Evolutionary conservation across 148 eudicot species (phyloP).

Genomic region (Silene latifolia): DNA sequence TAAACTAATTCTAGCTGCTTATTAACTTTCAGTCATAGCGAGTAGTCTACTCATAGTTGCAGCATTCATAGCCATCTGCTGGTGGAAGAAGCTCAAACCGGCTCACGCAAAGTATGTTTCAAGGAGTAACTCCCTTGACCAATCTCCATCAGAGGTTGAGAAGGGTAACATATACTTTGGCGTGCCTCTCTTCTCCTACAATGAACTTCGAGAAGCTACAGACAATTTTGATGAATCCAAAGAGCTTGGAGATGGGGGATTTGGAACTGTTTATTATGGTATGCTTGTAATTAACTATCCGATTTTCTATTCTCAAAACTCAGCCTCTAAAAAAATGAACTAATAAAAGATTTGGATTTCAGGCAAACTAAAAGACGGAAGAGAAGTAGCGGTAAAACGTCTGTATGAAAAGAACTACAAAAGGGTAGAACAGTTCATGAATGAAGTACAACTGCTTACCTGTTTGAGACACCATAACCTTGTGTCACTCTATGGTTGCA

Average conservation of each 20-base stretch:
- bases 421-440: slow-evolving; percentile 60
- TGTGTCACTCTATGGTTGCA: slow-evolving; percentile 67
- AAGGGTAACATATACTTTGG: slow-evolving; percentile 31
- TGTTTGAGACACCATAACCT: slow-evolving; percentile 55
- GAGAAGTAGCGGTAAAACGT: slow-evolving; percentile 78
- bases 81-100: slow-evolving; percentile 18
- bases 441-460: slow-evolving; percentile 61
- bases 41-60: slow-evolving; percentile 2
- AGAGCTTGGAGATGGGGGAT: slow-evolving; percentile 78
- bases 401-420: slow-evolving; percentile 59
- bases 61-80: slow-evolving; percentile 15
- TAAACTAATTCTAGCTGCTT: slow-evolving; percentile 1
- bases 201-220: slow-evolving; percentile 49
- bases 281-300: slow-evolving; percentile 10
- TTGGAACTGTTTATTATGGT: slow-evolving; percentile 63
- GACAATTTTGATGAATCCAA: slow-evolving; percentile 37
- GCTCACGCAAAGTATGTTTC: slow-evolving; percentile 27
- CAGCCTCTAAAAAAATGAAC: neutral
- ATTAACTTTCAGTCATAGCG: slow-evolving; percentile 15
- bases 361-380: slow-evolving; percentile 66
- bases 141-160: slow-evolving; percentile 27
- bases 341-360: slow-evolving; percentile 1
- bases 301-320: neutral
- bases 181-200: slow-evolving; percentile 38
- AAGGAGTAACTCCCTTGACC: slow-evolving; percentile 18